phyloP scores from a whole-genome alignment of 106 monocot species.

The Dendrobium officinale region DNA sequence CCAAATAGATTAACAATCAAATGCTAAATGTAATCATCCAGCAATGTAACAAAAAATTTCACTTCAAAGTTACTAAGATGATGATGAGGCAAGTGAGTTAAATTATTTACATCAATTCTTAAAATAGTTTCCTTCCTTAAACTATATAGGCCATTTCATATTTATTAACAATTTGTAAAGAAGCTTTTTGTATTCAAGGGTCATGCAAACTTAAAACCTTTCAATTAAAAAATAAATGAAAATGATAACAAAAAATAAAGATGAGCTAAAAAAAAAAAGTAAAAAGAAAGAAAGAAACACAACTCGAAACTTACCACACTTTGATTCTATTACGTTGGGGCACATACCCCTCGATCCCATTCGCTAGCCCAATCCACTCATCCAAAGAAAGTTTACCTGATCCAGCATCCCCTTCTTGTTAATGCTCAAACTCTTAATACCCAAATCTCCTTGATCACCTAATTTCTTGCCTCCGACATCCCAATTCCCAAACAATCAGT shows the following conservation, averaged over 20 bases:
- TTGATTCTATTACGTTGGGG: conserved; percentile 51
- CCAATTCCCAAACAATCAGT: conserved; percentile 32
- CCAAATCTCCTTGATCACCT: conserved; percentile 8
- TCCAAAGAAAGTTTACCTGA: conserved; percentile 34
- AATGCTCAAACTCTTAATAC: conserved; percentile 35
- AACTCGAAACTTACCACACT: background rate
- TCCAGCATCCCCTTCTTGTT: conserved; percentile 37
- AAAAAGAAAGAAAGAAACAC: background rate
- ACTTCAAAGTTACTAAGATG: background rate
- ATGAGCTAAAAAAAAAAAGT: background rate
- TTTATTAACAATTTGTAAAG: background rate
- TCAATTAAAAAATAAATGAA: background rate
- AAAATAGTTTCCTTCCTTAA: background rate
- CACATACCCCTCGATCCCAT: conserved; percentile 87
- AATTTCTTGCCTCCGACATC: background rate
- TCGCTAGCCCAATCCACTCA: conserved; percentile 59
- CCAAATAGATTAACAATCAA: background rate
- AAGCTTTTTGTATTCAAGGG: background rate
- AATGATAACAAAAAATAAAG: background rate
- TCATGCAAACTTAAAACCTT: background rate
- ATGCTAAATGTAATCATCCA: background rate
- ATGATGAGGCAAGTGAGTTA: background rate
- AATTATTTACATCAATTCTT: background rate
- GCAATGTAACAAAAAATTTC: background rate
- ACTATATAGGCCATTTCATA: background rate